Base-by-base conservation (phyloP, 352 stramenopile genomes). In the Phytophthora fragariaefolia region DNA sequence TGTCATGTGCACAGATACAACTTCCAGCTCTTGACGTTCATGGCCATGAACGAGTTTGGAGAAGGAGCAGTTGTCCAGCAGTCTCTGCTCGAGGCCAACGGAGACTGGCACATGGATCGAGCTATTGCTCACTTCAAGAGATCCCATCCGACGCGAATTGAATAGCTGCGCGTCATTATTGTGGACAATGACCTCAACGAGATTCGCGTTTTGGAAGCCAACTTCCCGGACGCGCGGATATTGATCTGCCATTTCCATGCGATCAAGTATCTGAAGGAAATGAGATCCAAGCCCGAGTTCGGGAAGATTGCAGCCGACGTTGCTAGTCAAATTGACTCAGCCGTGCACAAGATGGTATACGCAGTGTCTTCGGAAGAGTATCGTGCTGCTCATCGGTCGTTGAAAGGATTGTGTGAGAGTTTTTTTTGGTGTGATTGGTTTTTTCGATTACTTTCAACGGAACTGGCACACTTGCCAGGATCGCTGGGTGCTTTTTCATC, bases 391-490 rank as follows among this genome's bases (percentile, higher is more conserved):
- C 45, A 34, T 20, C 4, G 3, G 22, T 52, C 45, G 10, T 17
- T 52, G 23, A 2, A 34, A 5, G 45, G 45, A 20, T 7, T 40
- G 32, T 5, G 32, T 18, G 15, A 10, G 13, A 2, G 12, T n/a
- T n/a, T n/a, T n/a, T n/a, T n/a, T 40, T n/a, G 32, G 13, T n/a
- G 12, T 59, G 50, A 5, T 17, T 0, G 43, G 3, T 0, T 77
- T 79, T 18, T 66, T 34, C 22, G 26, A 57, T 1, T 81, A 76
- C 56, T 58, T 76, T 2, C 27, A 72, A 1, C n/a, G 40, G 17
- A 77, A 75, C 32, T 81, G 69, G 65, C 4, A 71, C 34, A 3
- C 20, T 0, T 54, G 47, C 12, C 26, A 57, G 13, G 71, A 74
- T n/a, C 50, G 58, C 46, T 82, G 65, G 64, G 72, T 17, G 0